Base-by-base conservation (phyloP, 2,329 filamentous ascomycete species). In the Bipolaris zeicola region DNA sequence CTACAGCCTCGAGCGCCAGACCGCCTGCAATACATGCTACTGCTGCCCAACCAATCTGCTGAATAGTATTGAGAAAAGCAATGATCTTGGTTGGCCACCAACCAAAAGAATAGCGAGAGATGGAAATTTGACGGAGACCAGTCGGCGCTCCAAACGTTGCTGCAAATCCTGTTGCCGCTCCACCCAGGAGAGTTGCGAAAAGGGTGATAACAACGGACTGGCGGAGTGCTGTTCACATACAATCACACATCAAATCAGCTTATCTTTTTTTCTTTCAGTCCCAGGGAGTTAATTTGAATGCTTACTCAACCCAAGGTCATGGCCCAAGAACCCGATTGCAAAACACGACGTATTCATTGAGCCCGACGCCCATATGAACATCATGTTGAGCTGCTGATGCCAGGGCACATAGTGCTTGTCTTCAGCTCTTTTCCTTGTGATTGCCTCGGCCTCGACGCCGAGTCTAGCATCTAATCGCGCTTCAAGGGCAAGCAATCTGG, bases 81-180 rank as follows among this genome's bases (percentile, higher is more conserved):
- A 79, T 76, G 52, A 82, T 67, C 61, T 82, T 82, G 50, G 79
- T 79, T 14, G 80, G 79, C 58, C 75, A 82, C 76, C 80, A 82
- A n/a, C 80, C 80, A 55, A 82, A 80, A n/a, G 78, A 79, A 61
- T 79, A 81, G 47, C 80, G 72, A 46, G 77, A 76, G 28, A 79
- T 74, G 2, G 71, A 71, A 45, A 82, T 80, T 52, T 80, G 76
- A 45, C 80, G 74, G 20, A 82, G 67, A 53, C 72, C 69, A 56
- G 77, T 76, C 43, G 75, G 60, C 6, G 78, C 76, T 50, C 78
- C 78, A 31, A 80, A 72, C 8, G 76, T 79, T 49, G 77, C 78
- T 37, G 69, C 73, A 46, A 74, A 79, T 2, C 77, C 73, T 2
- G 78, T 76, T 41, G 76, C 77, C 1, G 78, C 60, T 28, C 76